Evolutionary conservation across 305 asterid species (phyloP), one percentile per base, ranked within the genome.

Genomic region (Fraxinus xanthoxyloides): DNA sequence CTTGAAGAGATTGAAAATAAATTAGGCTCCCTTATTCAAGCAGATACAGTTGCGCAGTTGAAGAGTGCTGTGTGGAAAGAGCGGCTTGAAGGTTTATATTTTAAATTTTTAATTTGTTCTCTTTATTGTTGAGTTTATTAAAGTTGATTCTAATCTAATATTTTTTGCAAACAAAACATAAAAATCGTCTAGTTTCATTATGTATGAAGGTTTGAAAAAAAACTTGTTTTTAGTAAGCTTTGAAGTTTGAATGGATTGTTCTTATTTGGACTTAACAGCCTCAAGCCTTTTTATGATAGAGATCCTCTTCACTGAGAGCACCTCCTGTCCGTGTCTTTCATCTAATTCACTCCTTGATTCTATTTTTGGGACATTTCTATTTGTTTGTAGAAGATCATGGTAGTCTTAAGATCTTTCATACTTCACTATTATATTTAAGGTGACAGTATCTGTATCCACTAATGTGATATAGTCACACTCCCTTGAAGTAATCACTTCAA

Each of bases 31-130:
- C 93, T 97, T 82, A 85, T 95, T 78, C 98, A 89, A 87, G 86
- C 90, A 59, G 99, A 95, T 40, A 95, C 98, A 13, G 87, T 93
- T 82, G 76, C 92, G 77, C 98, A 87, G 87, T 85, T 97, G 85
- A 97, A 93, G 87, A 95, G 98, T 87, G 87, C 97, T 80, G 97
- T 91, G 75, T 97, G 99, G 99, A 97, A 97, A 92, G 99, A 97
- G 90, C 89, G 99, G 82, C 98, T 95, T 75, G 99, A 95, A 95
- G 99, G 99, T 97, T 85, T 84, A 28, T 79, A 75, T 82, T 72
- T 75, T 79, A 12, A 35, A 78, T 79, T 70, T 72, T 75, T 75
- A 12, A 43, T 80, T 82, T 70, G 13, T 15, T 72, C 24, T 72
- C 40, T 31, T 32, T 28, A 30, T 2, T 72, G 48, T 70, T 31